Percentiles rank a stretch among this genome's conserved stretches.
These are phyloP conservation scores for Pseudocercospora crystallina DNA, from an alignment of 2,329 filamentous ascomycete genomes.

Conservation along the genomic window DNA sequence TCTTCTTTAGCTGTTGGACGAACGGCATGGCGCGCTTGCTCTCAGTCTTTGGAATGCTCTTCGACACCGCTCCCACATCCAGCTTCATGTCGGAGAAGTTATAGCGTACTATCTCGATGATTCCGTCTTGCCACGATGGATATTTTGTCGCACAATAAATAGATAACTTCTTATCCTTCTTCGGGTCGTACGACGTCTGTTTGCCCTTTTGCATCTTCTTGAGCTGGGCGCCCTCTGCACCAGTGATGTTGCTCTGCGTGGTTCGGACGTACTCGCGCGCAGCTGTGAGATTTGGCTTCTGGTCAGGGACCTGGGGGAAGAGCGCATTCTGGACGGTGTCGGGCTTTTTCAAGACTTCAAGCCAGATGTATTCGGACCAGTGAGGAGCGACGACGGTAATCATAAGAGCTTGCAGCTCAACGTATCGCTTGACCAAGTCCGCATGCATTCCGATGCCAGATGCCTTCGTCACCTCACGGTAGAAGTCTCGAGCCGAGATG, in stretches of 20 bases:
- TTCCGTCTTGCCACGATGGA: constrained; percentile 89
- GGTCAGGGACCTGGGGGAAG: constrained; percentile 69
- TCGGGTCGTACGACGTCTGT: constrained; percentile 78
- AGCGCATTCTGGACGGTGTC: constrained; percentile 75
- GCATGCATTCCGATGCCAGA: constrained; percentile 84
- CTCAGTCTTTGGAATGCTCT: constrained; percentile 78
- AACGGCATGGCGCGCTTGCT: constrained; percentile 99
- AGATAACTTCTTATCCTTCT: constrained; percentile 86
- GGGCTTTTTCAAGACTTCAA: constrained; percentile 78
- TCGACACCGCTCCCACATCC: constrained; percentile 79
- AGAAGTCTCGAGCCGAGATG: constrained; percentile 82
- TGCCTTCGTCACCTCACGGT: constrained; percentile 77
- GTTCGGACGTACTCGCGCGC: constrained; percentile 78
- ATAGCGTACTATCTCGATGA: constrained; percentile 75
- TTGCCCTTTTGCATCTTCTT: constrained; percentile 96
- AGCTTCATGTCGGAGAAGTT: constrained; percentile 64
- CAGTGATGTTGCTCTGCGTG: constrained; percentile 76
- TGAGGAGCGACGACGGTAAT: constrained; percentile 85
- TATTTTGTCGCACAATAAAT: constrained; percentile 79
- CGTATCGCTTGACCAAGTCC: constrained; percentile 74
- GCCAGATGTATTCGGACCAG: constrained; percentile 93
- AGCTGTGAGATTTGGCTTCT: constrained; percentile 68
- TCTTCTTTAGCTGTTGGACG: constrained; percentile 81
- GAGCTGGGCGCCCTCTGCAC: constrained; percentile 75
- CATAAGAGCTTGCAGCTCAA: constrained; percentile 82